Evolutionary conservation across 1,139 yeast genomes (phyloP).

Genomic region (Saccharomyces pastorianus): DNA sequence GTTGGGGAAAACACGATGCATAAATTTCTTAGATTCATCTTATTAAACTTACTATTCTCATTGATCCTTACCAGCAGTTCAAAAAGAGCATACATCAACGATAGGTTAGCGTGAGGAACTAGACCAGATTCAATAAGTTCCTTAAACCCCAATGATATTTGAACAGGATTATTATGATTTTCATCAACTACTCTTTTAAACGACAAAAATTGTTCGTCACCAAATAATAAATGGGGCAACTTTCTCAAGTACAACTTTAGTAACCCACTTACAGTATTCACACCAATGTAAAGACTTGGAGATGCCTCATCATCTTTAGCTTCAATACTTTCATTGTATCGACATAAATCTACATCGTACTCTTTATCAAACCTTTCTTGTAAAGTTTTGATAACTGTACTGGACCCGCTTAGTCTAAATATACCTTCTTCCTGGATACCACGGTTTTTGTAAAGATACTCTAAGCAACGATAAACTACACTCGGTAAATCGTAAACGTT

Average conservation of each 20-base stretch:
- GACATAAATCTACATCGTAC: constrained; percentile 60
- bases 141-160: constrained; percentile 30
- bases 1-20: constrained; percentile 87
- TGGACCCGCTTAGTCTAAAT: constrained; percentile 85
- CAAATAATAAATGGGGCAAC: constrained; percentile 57
- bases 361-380: constrained; percentile 59
- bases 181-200: constrained; percentile 34
- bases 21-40: constrained; percentile 74
- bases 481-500: constrained; percentile 55
- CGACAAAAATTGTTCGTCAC: constrained; percentile 39
- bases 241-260: constrained; percentile 68
- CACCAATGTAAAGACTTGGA: constrained; percentile 35
- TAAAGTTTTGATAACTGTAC: constrained; percentile 63
- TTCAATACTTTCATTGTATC: constrained; percentile 17
- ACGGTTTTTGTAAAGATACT: constrained; percentile 54
- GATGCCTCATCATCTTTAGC: constrained; percentile 26
- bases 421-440: constrained; percentile 86
- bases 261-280: constrained; percentile 73
- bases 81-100: constrained; percentile 58
- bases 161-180: constrained; percentile 27
- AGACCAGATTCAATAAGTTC: constrained; percentile 27
- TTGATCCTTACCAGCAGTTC: constrained; percentile 60
- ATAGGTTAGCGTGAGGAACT: constrained; percentile 47
- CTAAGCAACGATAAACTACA: constrained; percentile 68
- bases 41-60: constrained; percentile 54